phyloP scores from a whole-genome alignment of 2,329 filamentous ascomycete genomes.

The Seiridium cupressi region DNA sequence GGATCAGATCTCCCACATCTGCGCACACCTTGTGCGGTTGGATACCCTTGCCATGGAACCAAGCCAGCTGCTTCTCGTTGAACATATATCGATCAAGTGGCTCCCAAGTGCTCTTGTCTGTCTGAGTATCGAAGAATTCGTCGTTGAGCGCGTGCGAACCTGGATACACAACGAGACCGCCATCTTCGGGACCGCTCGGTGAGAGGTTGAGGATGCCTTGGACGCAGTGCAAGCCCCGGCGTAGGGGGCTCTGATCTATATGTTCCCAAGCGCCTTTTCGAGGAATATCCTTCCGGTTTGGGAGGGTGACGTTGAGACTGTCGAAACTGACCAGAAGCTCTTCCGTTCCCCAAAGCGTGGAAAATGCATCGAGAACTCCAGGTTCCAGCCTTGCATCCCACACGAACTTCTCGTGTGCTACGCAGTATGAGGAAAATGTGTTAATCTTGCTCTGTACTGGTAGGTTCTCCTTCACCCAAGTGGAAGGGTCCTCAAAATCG shows the following conservation, averaged over 20 bases:
- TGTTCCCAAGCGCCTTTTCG: constrained; percentile 33
- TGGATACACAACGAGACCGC: constrained; percentile 32
- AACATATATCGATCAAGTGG: constrained; percentile 28
- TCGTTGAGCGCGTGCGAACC: constrained; percentile 28
- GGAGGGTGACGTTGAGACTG: constrained; percentile 39
- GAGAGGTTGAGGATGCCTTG: constrained; percentile 29
- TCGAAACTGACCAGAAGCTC: constrained; percentile 45
- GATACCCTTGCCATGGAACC: constrained; percentile 27
- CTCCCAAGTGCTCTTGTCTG: constrained; percentile 21
- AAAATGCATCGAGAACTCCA: constrained; percentile 35
- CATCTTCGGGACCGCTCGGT: constrained; percentile 33
- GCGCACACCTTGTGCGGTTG: constrained; percentile 30
- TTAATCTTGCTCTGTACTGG: constrained; percentile 31
- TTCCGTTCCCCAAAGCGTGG: constrained; percentile 35
- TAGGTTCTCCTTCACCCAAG: constrained; percentile 33
- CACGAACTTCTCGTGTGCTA: constrained; percentile 37
- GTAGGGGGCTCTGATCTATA: constrained; percentile 27
- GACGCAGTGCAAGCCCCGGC: constrained; percentile 24
- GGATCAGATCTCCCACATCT: constrained; percentile 32
- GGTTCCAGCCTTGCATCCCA: constrained; percentile 37
- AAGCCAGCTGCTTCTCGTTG: constrained; percentile 26
- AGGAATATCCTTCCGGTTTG: constrained; percentile 24
- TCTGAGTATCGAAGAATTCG: constrained; percentile 29
- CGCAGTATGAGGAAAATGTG: constrained; percentile 27
- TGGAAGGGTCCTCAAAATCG: constrained; percentile 25